These are phyloP conservation scores for Aspergillus tubingensis DNA, from an alignment of 2,329 filamentous ascomycete species.

Conservation along the genomic window DNA sequence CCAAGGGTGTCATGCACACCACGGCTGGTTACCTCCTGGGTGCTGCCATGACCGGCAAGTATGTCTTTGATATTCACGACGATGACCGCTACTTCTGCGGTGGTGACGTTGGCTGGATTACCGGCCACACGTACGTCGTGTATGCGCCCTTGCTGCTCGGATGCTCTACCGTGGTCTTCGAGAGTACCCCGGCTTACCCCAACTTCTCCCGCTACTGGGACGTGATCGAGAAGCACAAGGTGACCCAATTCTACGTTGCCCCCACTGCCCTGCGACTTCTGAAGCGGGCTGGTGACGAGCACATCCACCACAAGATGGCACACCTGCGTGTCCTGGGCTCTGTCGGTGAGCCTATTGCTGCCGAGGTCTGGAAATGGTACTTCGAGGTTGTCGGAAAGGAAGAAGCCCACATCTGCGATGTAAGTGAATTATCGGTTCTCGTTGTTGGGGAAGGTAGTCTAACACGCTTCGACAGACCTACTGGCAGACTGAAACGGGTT, in stretches of 20 bases:
- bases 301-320: slow-evolving; percentile 87
- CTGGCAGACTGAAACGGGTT: slow-evolving; percentile 99
- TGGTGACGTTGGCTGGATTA: slow-evolving; percentile 98
- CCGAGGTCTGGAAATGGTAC: slow-evolving; percentile 99
- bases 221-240: slow-evolving; percentile 89
- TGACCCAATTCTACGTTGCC: slow-evolving; percentile 98
- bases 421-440: slow-evolving; percentile 54
- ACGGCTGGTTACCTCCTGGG: slow-evolving; percentile 94
- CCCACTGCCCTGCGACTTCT: slow-evolving; percentile 89
- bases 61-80: slow-evolving; percentile 97
- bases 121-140: slow-evolving; percentile 96
- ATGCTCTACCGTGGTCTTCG: slow-evolving; percentile 93
- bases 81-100: slow-evolving; percentile 95
- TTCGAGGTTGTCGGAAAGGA: slow-evolving; percentile 92
- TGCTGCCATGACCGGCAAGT: slow-evolving; percentile 91
- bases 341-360: slow-evolving; percentile 95
- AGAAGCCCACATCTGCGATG: slow-evolving; percentile 89
- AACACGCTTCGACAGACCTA: slow-evolving; percentile 68
- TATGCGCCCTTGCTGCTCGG: slow-evolving; percentile 93
- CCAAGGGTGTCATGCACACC: slow-evolving; percentile 98
- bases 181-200: slow-evolving; percentile 95
- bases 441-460: neutral
- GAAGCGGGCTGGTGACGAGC: slow-evolving; percentile 92
- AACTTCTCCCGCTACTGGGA: slow-evolving; percentile 99
- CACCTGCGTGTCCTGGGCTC: slow-evolving; percentile 87